Percentiles rank a stretch among this genome's conserved stretches.
Conservation (phyloP, 768 basidiomycete species). For the Podaxis sp. region DNA sequence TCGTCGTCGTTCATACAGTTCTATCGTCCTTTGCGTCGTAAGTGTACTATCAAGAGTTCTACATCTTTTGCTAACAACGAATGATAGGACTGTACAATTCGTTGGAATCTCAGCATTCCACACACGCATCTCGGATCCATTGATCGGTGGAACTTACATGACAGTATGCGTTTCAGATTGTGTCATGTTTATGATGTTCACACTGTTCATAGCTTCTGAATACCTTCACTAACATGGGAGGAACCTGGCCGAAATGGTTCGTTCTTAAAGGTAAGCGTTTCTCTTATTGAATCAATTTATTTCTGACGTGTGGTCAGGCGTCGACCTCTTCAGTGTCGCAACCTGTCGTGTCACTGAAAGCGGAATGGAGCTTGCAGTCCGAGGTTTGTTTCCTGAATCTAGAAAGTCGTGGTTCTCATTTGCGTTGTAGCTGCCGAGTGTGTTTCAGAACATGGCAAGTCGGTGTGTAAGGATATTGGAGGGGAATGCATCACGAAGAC, state of each 20-base stretch:
- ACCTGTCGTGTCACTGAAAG: slow-evolving; percentile 74
- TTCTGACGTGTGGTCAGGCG: slow-evolving; percentile 44
- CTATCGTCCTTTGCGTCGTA: slow-evolving; percentile 83
- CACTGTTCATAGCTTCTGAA: slow-evolving; percentile 73
- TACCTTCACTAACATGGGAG: slow-evolving; percentile 95
- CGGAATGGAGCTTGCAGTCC: slow-evolving; percentile 47
- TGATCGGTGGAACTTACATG: slow-evolving; percentile 99
- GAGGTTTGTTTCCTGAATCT: slow-evolving; percentile 42
- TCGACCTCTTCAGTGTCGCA: slow-evolving; percentile 85
- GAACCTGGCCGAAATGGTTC: slow-evolving; percentile 97
- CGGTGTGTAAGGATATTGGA: slow-evolving; percentile 66
- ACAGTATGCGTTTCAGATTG: slow-evolving; percentile 60
- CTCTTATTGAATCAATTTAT: slow-evolving; percentile 15
- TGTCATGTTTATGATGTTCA: slow-evolving; percentile 5
- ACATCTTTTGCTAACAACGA: not conserved
- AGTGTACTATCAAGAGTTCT: slow-evolving; percentile 28
- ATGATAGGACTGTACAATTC: slow-evolving; percentile 89
- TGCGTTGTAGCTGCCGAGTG: slow-evolving; percentile 71
- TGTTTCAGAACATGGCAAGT: slow-evolving; percentile 89
- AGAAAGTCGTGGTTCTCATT: slow-evolving; percentile 16
- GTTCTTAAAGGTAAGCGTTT: slow-evolving; percentile 74
- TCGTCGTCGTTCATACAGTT: slow-evolving; percentile 81
- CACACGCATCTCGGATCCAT: slow-evolving; percentile 90
- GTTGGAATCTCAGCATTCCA: slow-evolving; percentile 99
- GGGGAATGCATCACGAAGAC: slow-evolving; percentile 81